Base-by-base conservation (phyloP, 1,139 yeast genomes). In the Pichia sp. region DNA sequence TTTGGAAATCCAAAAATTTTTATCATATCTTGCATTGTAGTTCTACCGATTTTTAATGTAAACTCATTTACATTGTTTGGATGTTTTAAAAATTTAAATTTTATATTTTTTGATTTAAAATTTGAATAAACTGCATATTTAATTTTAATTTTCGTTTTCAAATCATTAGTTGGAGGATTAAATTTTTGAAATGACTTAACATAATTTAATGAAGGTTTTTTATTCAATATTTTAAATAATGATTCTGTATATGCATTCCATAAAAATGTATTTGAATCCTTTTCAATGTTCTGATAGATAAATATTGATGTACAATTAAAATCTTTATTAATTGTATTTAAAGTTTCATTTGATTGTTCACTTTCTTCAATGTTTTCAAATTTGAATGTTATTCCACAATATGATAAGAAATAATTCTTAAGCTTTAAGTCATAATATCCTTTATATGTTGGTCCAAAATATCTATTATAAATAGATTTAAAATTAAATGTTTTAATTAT, bases 391-490 rank as follows among this genome's bases (percentile, higher is more conserved):
- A 78, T 65, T 0, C 85, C 85, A 1, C 79, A 78, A 53, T 79
- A 79, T 32, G 77, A 71, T 29, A 79, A 60, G 6, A 68, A 59
- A 51, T 74, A 76, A 40, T 54, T 60, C 45, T 35, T 9, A 7
- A 12, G 1, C 51, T 2, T 76, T 55, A 4, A 1, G 30, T 56
- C 54, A 25, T 47, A 36, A 9, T 41, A 37, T 0, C 85, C 85
- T 0, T 82, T 82, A 48, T 74, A 76, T 0, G 85, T 79, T 3
- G 84, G 84, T 0, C 86, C 86, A 59, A 80, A 76, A 3, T 72
- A 65, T 54, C 71, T 74, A 54, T 78, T 77, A 59, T 80, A 80
- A 7, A 79, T 67, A 30, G 65, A 60, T 42, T 70, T 71, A 48
- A 76, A 65, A 20, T 54, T 53, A 20, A 54, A 32, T 61, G 64